These are phyloP conservation scores for Pythium guiyangense DNA, from an alignment of 352 stramenopile species.

Conservation along the genomic window DNA sequence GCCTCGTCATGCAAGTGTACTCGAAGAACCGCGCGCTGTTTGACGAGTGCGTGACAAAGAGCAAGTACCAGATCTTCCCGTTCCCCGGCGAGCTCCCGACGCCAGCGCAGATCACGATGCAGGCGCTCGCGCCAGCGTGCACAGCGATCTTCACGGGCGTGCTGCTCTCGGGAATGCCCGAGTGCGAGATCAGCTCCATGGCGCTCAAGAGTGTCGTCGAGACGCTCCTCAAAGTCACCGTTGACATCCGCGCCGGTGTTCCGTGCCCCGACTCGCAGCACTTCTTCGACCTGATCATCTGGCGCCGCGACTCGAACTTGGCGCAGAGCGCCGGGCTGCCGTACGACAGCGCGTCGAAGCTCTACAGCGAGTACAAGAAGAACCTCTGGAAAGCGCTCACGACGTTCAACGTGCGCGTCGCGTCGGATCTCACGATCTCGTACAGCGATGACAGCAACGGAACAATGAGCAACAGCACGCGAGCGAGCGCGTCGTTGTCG, in stretches of 20 bases:
- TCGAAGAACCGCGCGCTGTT: constrained; percentile 49
- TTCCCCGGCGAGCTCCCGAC: constrained; percentile 41
- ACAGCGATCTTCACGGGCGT: constrained; percentile 46
- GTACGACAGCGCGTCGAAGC: constrained; percentile 4
- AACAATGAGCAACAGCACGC: too few relatives aligned
- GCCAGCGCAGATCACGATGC: constrained; percentile 26
- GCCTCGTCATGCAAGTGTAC: constrained; percentile 42
- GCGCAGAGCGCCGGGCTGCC: constrained; percentile 4
- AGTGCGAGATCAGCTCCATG: constrained; percentile 48
- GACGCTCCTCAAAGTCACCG: constrained; percentile 52
- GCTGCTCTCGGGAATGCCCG: constrained; percentile 28
- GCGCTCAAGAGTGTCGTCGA: constrained; percentile 47
- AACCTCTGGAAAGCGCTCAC: constrained; percentile 7
- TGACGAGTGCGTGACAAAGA: constrained; percentile 37
- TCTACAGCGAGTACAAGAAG: constrained; percentile 10
- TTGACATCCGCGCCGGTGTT: constrained; percentile 17
- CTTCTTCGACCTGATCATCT: constrained; percentile 7
- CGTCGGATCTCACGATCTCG: constrained; percentile 2
- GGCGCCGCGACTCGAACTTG: constrained; percentile 8
- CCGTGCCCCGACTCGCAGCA: constrained; percentile 4
- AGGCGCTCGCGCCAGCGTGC: constrained; percentile 33
- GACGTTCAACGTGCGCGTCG: background rate
- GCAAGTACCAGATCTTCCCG: constrained; percentile 60
- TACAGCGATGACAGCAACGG: too few relatives aligned
- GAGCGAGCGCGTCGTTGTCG: too few relatives aligned